Conservation (phyloP, 73 alveolate genomes). For the Tetrahymena borealis region DNA sequence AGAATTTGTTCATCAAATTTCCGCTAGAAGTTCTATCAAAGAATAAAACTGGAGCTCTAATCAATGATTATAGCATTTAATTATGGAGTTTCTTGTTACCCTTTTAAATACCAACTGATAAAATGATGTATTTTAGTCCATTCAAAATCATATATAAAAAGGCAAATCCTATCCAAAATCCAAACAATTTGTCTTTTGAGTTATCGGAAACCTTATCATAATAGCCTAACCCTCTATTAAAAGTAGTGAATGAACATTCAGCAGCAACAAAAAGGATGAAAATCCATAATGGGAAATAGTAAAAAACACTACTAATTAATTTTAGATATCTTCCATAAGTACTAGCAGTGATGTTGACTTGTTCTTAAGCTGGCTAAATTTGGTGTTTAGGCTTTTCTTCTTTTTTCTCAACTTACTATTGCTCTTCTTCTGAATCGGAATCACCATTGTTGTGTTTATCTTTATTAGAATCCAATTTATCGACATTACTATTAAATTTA, state of each 20-base stretch:
- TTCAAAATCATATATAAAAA: neutral
- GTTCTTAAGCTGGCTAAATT: neutral
- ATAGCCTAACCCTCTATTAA: neutral
- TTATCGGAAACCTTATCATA: neutral
- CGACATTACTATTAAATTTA: too few relatives aligned
- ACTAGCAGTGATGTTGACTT: neutral
- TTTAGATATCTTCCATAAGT: neutral
- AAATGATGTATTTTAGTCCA: neutral
- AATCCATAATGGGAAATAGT: neutral
- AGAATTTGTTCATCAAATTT: conserved; percentile 41
- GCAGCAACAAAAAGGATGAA: neutral
- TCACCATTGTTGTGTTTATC: too few relatives aligned
- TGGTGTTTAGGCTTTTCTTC: neutral
- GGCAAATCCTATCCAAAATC: neutral
- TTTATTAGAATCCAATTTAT: too few relatives aligned
- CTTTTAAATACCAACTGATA: neutral
- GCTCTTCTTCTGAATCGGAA: neutral
- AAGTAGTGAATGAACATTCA: neutral
- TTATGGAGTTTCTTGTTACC: conserved; percentile 3
- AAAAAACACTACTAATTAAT: neutral
- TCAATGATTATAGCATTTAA: conserved; percentile 15
- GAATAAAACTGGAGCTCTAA: conserved; percentile 22
- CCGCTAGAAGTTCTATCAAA: conserved; percentile 49
- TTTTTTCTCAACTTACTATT: neutral
- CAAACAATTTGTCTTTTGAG: neutral